phyloP scores from a whole-genome alignment of 2,329 filamentous ascomycete genomes.

The Arthrobotrys iridis region DNA sequence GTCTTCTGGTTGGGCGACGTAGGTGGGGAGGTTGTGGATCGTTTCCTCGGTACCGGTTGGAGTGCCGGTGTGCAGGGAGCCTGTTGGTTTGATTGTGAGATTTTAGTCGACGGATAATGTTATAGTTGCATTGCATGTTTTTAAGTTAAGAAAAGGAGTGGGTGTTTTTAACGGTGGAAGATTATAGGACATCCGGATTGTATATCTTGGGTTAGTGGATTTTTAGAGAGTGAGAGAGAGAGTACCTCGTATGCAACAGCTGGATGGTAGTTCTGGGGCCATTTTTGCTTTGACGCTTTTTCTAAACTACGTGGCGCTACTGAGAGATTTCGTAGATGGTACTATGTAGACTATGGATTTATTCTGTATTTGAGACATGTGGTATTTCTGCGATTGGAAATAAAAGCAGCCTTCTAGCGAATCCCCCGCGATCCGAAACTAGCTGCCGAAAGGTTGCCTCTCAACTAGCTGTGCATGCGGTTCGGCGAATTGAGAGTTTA shows the following conservation, averaged over 20 bases:
- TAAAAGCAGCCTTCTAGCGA: neutral
- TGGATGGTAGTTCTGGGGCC: conserved; percentile 34
- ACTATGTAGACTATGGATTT: no score
- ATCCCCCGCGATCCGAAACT: conserved; percentile 1
- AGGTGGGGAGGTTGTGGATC: conserved; percentile 66
- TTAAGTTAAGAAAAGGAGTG: no score
- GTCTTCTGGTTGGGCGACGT: conserved; percentile 62
- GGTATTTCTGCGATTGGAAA: conserved; percentile 13
- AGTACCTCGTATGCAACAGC: conserved; percentile 44
- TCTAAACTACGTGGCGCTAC: no score
- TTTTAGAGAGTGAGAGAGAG: neutral
- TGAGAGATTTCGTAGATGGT: neutral
- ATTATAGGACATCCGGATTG: neutral
- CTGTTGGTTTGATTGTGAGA: conserved; percentile 55
- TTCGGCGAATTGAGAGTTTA: neutral
- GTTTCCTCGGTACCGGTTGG: conserved; percentile 64
- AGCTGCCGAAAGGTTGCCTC: neutral
- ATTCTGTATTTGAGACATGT: neutral
- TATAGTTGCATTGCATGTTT: neutral
- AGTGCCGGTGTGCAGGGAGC: conserved; percentile 63
- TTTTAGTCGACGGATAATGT: neutral
- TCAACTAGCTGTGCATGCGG: neutral
- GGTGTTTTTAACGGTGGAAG: neutral
- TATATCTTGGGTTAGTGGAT: no score
- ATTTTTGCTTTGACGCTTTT: neutral